Evolutionary conservation across 108 stramenopile species (phyloP), one percentile per base, ranked within the genome.

Genomic region (Nitzschia sp.): DNA sequence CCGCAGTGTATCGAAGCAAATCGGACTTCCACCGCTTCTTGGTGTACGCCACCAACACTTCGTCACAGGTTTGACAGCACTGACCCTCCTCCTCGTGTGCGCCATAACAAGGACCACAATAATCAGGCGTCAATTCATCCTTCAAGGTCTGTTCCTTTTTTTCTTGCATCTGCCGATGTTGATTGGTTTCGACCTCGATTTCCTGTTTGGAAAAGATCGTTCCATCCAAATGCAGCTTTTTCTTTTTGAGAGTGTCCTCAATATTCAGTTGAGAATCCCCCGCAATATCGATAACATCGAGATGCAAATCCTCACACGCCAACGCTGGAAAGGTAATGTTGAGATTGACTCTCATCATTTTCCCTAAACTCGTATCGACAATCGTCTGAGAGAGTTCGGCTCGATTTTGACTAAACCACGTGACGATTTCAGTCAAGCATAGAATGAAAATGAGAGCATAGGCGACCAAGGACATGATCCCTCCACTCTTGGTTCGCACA

Each of bases 271-370:
- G 97, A 17, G 96, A 94, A 75, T 99, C 97, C 5, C 99, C 99
- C 2, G 99, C 97, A 22, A 98, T 95, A 70, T 99, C 99, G 81
- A 99, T 98, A 0, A 92, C 96, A 75, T 99, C 97, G 34, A 99
- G 63, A 69, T 99, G 97, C 45, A 98, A 76, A 71, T 99, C 97
- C 17, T 85, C 79, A 80, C 99, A 99, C 31, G 85, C 85, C 53
- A 99, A 69, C 5, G 82, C 78, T 38, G 97, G 97, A 67, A 99
- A 99, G 26, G 99, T 98, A 25, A 99, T 92, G 81, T 99, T 94
- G 9, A 97, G 48, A 70, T 96, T 80, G 70, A 99, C 96, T 44
- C 75, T 63, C 82, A 99, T 94, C 54, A 76, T 66, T 70, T 95
- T 86, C 17, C 93, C 93, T 29, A 99, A 63, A 54, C 77, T 81